Evolutionary conservation across 2,329 filamentous ascomycete species (phyloP).

Genomic region (Aspergillus sp.): DNA sequence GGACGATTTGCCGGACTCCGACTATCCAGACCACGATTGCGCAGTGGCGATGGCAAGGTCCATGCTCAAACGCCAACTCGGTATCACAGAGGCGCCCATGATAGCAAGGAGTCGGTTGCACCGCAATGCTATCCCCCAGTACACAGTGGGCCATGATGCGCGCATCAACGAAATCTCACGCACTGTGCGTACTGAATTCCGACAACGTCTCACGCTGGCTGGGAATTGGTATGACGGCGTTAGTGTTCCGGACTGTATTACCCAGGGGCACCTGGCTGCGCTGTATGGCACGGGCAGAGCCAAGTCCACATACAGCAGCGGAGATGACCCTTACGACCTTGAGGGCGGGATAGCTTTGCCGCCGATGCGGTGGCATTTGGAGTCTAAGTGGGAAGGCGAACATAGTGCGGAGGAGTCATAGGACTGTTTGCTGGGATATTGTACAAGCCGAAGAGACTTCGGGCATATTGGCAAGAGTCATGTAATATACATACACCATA

Average conservation of each 20-base stretch:
- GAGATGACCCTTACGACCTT: constrained; percentile 6
- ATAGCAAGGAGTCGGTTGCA: constrained; percentile 54
- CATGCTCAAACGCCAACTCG: constrained; percentile 64
- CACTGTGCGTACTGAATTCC: constrained; percentile 48
- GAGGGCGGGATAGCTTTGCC: constrained; percentile 22
- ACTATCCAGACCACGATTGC: constrained; percentile 55
- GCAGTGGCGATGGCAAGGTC: constrained; percentile 60
- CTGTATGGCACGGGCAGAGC: constrained; percentile 31
- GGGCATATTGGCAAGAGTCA: no score
- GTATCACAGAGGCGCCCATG: constrained; percentile 54
- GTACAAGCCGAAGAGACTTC: no score
- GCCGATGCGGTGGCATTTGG: constrained; percentile 15
- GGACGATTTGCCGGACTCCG: constrained; percentile 48
- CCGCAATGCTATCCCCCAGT: constrained; percentile 79
- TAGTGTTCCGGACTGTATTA: constrained; percentile 47
- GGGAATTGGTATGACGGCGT: constrained; percentile 45
- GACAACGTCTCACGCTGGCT: constrained; percentile 55
- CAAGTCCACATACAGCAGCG: no score
- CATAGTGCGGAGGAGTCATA: no score
- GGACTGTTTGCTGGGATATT: no score
- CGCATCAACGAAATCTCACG: constrained; percentile 50
- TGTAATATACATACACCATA: no score
- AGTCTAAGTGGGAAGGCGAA: no score
- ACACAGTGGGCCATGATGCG: constrained; percentile 64
- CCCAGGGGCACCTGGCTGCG: constrained; percentile 47